Evolutionary conservation across 1,284 basidiomycete species (phyloP), one percentile per base, ranked within the genome.

Genomic region (Melanopsichium pennsylvanicum): DNA sequence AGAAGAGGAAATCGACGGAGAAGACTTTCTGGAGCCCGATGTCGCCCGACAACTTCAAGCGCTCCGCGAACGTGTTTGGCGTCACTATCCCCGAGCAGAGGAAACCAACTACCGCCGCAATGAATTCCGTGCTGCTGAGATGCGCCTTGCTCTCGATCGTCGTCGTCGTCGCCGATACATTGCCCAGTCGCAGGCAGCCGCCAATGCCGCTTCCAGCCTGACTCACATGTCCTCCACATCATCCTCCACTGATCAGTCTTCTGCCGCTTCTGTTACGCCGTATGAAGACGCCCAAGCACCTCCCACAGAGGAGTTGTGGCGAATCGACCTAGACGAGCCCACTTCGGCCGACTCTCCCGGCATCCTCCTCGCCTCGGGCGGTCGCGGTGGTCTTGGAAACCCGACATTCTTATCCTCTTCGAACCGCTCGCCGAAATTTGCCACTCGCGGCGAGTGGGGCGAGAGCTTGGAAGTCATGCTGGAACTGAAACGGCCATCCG

Each of bases 401-500:
- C 90, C 93, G 0, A 88, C 90, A 72, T 97, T 95, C 72, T 82
- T 88, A 38, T 85, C 88, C 0, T 81, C 86, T 1, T 54, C 58
- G 54, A 74, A 76, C 33, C 72, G 78, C 9, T 74, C 81, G 18
- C 83, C 83, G 15, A 82, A 83, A 38, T 81, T 82, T 38, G 83
- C 83, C 6, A 83, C 83, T 3, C 70, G 76, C 12, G 95, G 96
- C 0, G 85, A 87, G 7, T 86, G 88, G 4, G 95, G 95, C 7
- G 90, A 94, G 70, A 86, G 88, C 8, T 83, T 94, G 60, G 90
- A 90, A 1, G 85, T 98, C 19, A 86, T 88, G 32, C 85, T 99
- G n/a, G 95, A 97, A 81, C 89, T 98, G 71, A 97, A 98, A 81
- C 86, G 94, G 6, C 85, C 95, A 2, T 93, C 94, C 0, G 95